Base-by-base conservation (phyloP, 257 asterid genomes). In the Petrea volubilis region DNA sequence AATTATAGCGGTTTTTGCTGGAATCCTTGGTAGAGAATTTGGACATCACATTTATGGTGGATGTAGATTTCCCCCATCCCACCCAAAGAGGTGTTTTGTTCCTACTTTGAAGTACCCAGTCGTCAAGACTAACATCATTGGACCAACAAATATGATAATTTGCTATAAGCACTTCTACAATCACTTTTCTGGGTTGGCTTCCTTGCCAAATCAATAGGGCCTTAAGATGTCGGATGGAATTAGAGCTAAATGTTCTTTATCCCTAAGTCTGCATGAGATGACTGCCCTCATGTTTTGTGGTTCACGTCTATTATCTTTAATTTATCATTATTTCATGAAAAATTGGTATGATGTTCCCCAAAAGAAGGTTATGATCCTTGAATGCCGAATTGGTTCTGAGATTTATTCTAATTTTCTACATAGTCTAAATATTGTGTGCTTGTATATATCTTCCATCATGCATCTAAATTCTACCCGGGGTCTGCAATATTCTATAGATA, bases 191-290 rank as follows among this genome's bases (percentile, higher is more conserved):
- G 44, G 67, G 33, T 56, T 50, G 59, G 64, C 8, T 49, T 58
- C 21, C 67, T 36, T 17, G 67, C 64, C 28, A 58, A 55, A 47
- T 59, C 58, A 34, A 18, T 23, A 49, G 57, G 67, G 14, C 44
- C 68, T 65, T 24, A 29, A 52, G 53, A 49, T 64, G 11, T 71
- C 18, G 47, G 15, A 10, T 47, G 20, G 59, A 36, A 44, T 46
- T 49, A 36, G 14, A 46, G 69, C 44, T 58, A 28, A 41, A 25
- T 24, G 34, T 70, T 51, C 71, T 25, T 9, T 64, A 38, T 24
- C n/a, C 7, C 50, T 13, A 38, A 21, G 17, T 21, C 63, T 68
- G 56, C 65, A 65, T 64, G 68, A 52, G 75, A 21, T 47, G 77
- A 52, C 46, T 44, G 20, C 49, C 27, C 66, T 12, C 40, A 23